Evolutionary conservation across 805 yeast species (phyloP), one percentile per base, ranked within the genome.

Genomic region (Candida michaelii): DNA sequence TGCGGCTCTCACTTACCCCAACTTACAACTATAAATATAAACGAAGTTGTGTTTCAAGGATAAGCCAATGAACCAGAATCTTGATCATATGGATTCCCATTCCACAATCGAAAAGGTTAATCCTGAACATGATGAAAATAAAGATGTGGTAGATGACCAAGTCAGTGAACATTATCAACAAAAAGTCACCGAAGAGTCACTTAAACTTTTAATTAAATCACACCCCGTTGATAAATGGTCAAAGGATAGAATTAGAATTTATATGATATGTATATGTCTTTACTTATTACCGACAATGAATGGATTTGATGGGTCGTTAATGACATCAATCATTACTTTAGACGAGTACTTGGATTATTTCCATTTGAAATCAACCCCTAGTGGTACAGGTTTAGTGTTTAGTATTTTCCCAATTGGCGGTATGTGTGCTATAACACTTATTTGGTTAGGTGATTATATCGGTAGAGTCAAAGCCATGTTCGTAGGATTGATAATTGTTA

Each of bases 221-320:
- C 42, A 49, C 17, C 54, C 53, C 1, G 49, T 49, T 1, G 12
- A 30, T 19, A 47, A 43, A 29, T 49, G 45, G 45, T 27, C 47
- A 6, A 35, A 34, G 13, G 31, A 35, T 27, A 37, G 50, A 32
- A 33, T 49, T 5, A 40, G 36, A 24, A 31, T 51, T 11, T 47
- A 49, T 17, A 15, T 44, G 8, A 30, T 45, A 5, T 52, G 56
- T 42, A 14, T 43, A 4, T 39, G 47, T 14, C 40, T 49, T 11
- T 54, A 51, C 16, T 53, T 73, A 21, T 58, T 71, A 18, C 66
- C 79, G 4, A 68, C 77, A 40, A 70, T 68, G 49, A 64, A 60
- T 27, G 76, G 77, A 38, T 72, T 60, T 49, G 76, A 71, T 55
- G 73, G 73, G 39, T 62, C 69, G 3, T 56, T 76, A 56, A 57